A percentile compares a stretch with the other conserved stretches of the same genome.
These are phyloP conservation scores for Backusella morwellensis DNA, from an alignment of 192 early-diverging fungal species.

Conservation along the genomic window DNA sequence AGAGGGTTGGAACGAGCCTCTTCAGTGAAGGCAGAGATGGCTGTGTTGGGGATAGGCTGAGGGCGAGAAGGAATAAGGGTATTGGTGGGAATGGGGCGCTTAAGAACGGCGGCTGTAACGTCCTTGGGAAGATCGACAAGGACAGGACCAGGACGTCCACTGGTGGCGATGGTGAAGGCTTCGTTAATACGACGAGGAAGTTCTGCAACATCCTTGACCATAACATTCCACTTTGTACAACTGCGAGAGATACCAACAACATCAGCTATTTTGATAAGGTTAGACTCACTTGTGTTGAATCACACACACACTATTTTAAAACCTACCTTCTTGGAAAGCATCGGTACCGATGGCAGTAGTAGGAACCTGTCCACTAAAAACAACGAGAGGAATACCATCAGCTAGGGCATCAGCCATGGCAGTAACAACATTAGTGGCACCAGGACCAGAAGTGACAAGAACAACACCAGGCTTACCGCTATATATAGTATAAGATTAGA, in stretches of 20 bases:
- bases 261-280: constrained; percentile 60
- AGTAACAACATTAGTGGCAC: constrained; percentile 97
- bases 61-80: constrained; percentile 75
- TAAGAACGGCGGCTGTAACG: constrained; percentile 88
- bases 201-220: constrained; percentile 96
- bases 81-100: constrained; percentile 76
- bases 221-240: constrained; percentile 99
- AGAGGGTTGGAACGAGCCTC: constrained; percentile 43
- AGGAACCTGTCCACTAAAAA: constrained; percentile 93
- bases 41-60: constrained; percentile 49
- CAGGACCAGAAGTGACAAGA: constrained; percentile 88
- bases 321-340: constrained; percentile 87
- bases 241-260: constrained; percentile 93
- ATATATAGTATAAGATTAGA: constrained; percentile 27
- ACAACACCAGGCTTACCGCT: constrained; percentile 77
- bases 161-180: constrained; percentile 96
- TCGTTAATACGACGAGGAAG: constrained; percentile 97
- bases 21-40: constrained; percentile 46
- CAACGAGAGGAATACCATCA: constrained; percentile 95
- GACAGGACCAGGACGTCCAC: constrained; percentile 95
- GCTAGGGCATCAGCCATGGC: constrained; percentile 96
- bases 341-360: constrained; percentile 91
- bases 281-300: background rate
- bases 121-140: constrained; percentile 98
- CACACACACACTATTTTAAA: background rate